These are phyloP conservation scores for Talaromyces piceae DNA, from an alignment of 2,329 filamentous ascomycete species.

Conservation along the genomic window DNA sequence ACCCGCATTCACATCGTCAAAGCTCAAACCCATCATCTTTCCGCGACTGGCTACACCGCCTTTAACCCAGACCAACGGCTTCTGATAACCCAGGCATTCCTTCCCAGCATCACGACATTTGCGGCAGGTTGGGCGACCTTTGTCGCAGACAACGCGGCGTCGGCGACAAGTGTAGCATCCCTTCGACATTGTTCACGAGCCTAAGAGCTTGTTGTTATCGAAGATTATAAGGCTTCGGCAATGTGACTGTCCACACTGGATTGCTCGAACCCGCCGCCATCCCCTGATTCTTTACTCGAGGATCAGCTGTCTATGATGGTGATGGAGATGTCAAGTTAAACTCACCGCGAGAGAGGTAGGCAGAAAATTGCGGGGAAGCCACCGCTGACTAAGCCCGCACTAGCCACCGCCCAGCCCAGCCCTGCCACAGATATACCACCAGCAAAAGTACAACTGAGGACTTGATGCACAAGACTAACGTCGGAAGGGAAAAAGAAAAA, in stretches of 20 bases:
- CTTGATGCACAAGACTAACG: too few species aligned
- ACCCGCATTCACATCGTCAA: slow-evolving; percentile 29
- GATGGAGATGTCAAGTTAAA: background rate
- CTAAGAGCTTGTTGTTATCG: background rate
- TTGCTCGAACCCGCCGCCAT: background rate
- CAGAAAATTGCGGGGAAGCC: background rate
- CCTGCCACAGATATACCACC: background rate
- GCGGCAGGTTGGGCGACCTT: slow-evolving; percentile 34
- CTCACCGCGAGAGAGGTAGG: too few species aligned
- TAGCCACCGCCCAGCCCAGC: background rate
- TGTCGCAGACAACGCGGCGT: slow-evolving; percentile 38
- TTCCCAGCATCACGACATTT: slow-evolving; percentile 38
- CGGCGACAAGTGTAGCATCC: slow-evolving; percentile 40
- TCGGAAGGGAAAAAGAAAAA: too few species aligned
- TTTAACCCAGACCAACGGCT: slow-evolving; percentile 37
- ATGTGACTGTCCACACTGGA: background rate
- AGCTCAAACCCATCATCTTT: slow-evolving; percentile 48
- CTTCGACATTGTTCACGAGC: slow-evolving; percentile 26
- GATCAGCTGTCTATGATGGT: background rate
- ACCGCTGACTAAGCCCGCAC: background rate
- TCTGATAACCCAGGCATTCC: slow-evolving; percentile 38
- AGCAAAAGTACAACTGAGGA: background rate
- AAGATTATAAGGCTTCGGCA: background rate
- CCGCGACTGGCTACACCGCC: slow-evolving; percentile 38
- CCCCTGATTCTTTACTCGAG: background rate